These are phyloP conservation scores for Starmerella apicola DNA, from an alignment of 805 yeast species.

Conservation along the genomic window DNA sequence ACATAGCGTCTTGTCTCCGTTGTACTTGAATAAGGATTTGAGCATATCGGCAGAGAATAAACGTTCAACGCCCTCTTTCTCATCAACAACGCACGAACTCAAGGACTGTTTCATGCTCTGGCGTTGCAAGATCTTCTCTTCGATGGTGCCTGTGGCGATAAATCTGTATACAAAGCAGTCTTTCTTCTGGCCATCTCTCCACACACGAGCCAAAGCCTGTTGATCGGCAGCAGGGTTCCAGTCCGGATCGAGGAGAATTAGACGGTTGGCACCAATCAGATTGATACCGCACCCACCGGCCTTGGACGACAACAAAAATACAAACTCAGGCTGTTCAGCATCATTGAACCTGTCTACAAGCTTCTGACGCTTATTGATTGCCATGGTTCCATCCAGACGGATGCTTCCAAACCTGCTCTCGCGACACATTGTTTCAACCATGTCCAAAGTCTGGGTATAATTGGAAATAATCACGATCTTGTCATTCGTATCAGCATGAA, in stretches of 20 bases:
- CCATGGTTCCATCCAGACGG: constrained; percentile 86
- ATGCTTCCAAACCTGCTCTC: constrained; percentile 58
- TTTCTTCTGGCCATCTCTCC: constrained; percentile 98
- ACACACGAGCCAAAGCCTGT: constrained; percentile 92
- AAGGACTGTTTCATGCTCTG: constrained; percentile 88
- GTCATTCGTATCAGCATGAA: constrained; percentile 73
- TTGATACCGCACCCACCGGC: constrained; percentile 99
- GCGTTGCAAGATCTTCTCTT: constrained; percentile 89
- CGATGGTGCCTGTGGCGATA: constrained; percentile 88
- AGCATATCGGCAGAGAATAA: constrained; percentile 74
- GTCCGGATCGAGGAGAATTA: constrained; percentile 78
- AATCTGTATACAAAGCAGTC: constrained; percentile 92
- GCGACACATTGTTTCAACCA: constrained; percentile 80
- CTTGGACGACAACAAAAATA: constrained; percentile 80
- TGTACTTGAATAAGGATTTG: constrained; percentile 59
- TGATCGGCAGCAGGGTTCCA: constrained; percentile 99
- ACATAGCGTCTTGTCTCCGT: constrained; percentile 48
- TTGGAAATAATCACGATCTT: constrained; percentile 90
- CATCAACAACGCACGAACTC: constrained; percentile 94
- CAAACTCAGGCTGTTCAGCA: constrained; percentile 77
- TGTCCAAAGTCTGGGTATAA: constrained; percentile 85
- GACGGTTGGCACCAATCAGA: constrained; percentile 87
- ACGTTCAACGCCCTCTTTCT: constrained; percentile 87
- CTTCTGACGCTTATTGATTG: constrained; percentile 81
- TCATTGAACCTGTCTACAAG: constrained; percentile 84